A percentile compares a stretch with the other conserved stretches of the same genome.
These are phyloP conservation scores for Flaveria trinervia DNA, from an alignment of 129 eudicot genomes.

Conservation along the genomic window DNA sequence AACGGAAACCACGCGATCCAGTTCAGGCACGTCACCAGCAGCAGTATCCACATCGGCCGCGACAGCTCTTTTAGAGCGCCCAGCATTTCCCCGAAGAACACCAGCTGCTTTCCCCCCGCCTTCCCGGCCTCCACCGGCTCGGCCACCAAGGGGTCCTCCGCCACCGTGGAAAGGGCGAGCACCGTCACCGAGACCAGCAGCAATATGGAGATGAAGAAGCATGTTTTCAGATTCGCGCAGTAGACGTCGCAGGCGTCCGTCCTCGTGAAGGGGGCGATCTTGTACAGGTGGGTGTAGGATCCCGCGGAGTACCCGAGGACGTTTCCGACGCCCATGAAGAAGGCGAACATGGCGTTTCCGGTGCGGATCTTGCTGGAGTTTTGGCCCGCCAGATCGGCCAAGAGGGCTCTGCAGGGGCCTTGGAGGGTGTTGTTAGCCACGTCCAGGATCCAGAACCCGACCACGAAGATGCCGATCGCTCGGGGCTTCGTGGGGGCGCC, in stretches of 20 bases:
- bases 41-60: slow-evolving; percentile 53
- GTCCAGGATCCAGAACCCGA: slow-evolving; percentile 92
- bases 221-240: slow-evolving; percentile 77
- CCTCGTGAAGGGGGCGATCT: slow-evolving; percentile 57
- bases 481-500: slow-evolving; percentile 50
- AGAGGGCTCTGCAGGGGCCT: slow-evolving; percentile 82
- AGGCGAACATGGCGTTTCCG: slow-evolving; percentile 61
- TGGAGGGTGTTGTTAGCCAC: slow-evolving; percentile 84
- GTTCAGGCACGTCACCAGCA: slow-evolving; percentile 56
- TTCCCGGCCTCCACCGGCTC: slow-evolving; percentile 17
- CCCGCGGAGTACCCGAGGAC: slow-evolving; percentile 88
- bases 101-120: background rate
- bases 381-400: slow-evolving; percentile 61
- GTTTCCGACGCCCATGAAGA: slow-evolving; percentile 91
- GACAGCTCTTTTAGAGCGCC: slow-evolving; percentile 41
- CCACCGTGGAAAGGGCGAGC: slow-evolving; percentile 39
- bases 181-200: slow-evolving; percentile 49
- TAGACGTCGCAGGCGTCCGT: slow-evolving; percentile 75
- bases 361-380: slow-evolving; percentile 44
- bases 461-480: slow-evolving; percentile 66
- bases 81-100: slow-evolving; percentile 30
- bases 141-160: slow-evolving; percentile 36
- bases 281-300: slow-evolving; percentile 57
- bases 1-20: slow-evolving; percentile 82
- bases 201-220: slow-evolving; percentile 69